Evolutionary conservation across 106 monocot genomes (phyloP).

Genomic region (Triglochin maritima): DNA sequence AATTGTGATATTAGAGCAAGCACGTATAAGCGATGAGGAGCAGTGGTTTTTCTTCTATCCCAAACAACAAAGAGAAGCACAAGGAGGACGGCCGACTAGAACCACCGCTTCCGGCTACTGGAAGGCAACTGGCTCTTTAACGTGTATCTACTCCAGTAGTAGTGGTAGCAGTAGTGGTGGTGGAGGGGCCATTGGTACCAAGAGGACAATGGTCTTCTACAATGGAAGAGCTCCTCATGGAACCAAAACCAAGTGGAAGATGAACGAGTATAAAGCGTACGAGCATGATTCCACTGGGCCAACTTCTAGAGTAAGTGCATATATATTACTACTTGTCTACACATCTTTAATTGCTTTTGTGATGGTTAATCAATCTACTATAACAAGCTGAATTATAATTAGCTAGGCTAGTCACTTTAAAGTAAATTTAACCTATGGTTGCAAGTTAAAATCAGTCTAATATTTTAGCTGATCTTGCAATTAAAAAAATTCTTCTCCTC

Average conservation of each 20-base stretch:
- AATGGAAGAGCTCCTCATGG: constrained; percentile 42
- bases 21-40: constrained; percentile 24
- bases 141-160: constrained; percentile 21
- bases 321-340: background rate
- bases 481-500: too few species aligned
- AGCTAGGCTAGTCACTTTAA: too few species aligned
- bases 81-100: constrained; percentile 53
- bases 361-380: too few species aligned
- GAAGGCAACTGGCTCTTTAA: constrained; percentile 69
- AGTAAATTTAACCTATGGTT: too few species aligned
- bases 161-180: background rate
- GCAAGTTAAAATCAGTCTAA: too few species aligned
- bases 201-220: constrained; percentile 85
- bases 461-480: too few species aligned
- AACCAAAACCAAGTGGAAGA: constrained; percentile 64
- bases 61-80: constrained; percentile 44
- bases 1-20: constrained; percentile 29
- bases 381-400: too few species aligned
- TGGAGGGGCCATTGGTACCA: constrained; percentile 25
- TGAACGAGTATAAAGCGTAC: constrained; percentile 58
- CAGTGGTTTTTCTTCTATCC: constrained; percentile 92
- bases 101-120: constrained; percentile 70
- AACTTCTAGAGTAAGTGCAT: background rate
- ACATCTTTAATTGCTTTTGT: background rate
- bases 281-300: background rate